A percentile compares a stretch with the other conserved stretches of the same genome.
Evolutionary conservation across 148 eudicot genomes (phyloP).

Genomic region (Camellia sinensis): DNA sequence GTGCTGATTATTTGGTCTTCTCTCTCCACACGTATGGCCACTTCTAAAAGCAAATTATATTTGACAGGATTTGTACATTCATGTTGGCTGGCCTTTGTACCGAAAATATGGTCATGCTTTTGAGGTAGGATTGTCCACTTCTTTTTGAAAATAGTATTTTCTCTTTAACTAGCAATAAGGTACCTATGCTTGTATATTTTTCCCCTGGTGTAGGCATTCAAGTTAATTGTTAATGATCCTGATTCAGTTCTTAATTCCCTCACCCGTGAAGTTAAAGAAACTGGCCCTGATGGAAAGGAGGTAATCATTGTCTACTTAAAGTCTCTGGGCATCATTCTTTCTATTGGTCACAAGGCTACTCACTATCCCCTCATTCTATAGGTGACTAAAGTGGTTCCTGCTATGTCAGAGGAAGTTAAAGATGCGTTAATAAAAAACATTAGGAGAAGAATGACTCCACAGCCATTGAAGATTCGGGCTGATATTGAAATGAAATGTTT

Average conservation of each 20-base stretch:
- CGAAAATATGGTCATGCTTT: conserved; percentile 92
- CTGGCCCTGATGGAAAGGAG: conserved; percentile 84
- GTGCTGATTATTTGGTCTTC: conserved; percentile 1
- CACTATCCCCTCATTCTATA: conserved; percentile 27
- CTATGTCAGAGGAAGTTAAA: conserved; percentile 81
- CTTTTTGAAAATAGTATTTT: neutral
- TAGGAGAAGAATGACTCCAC: conserved; percentile 91
- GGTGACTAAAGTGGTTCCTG: conserved; percentile 77
- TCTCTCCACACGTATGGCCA: conserved; percentile 12
- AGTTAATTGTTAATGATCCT: conserved; percentile 71
- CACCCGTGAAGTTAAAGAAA: conserved; percentile 78
- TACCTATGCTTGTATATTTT: neutral
- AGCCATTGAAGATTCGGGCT: conserved; percentile 91
- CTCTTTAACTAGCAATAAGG: neutral
- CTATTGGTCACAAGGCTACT: conserved; percentile 3
- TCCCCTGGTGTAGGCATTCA: conserved; percentile 61
- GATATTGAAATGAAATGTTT: conserved; percentile 96
- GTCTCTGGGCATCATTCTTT: neutral
- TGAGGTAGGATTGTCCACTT: conserved; percentile 48
- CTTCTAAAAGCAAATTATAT: conserved; percentile 11
- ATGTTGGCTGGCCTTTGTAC: conserved; percentile 91
- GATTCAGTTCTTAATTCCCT: conserved; percentile 77
- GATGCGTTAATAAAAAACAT: conserved; percentile 76
- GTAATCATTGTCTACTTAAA: conserved; percentile 32
- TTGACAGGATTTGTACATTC: conserved; percentile 73